Conservation (phyloP, 169 alveolate species). For the Toxoplasma gondii region DNA sequence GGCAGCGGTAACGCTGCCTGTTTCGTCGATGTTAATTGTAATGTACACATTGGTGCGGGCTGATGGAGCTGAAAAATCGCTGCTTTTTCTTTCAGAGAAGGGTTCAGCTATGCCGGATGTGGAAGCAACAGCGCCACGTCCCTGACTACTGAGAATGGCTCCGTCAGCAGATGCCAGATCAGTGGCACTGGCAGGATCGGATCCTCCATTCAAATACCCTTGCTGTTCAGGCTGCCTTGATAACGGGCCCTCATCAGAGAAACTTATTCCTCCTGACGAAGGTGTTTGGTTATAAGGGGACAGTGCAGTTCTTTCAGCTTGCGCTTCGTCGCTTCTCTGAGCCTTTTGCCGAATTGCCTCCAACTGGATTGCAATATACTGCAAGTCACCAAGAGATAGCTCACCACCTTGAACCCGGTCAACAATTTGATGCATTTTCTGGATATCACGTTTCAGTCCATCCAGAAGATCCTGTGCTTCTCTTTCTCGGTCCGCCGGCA, state of each 20-base stretch:
- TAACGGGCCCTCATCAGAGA: not conserved
- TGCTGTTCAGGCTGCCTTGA: not conserved
- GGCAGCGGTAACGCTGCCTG: not conserved
- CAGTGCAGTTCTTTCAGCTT: not conserved
- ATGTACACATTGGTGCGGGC: conserved; percentile 36
- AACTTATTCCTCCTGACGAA: not conserved
- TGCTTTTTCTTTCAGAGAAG: not conserved
- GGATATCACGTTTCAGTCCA: not conserved
- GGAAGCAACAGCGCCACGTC: not conserved
- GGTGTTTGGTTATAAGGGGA: not conserved
- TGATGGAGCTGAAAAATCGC: not conserved
- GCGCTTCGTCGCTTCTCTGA: not conserved
- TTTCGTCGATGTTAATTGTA: conserved; percentile 35
- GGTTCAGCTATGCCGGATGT: not conserved
- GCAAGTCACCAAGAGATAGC: conserved; percentile 14
- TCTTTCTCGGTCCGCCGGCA: conserved; percentile 8
- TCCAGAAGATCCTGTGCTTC: conserved; percentile 14
- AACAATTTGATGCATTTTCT: not conserved
- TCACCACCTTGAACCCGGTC: not conserved
- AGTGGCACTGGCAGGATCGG: not conserved
- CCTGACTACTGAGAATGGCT: not conserved
- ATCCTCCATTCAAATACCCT: not conserved
- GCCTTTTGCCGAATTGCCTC: not conserved
- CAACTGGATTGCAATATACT: conserved; percentile 9
- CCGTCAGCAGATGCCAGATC: not conserved